Evolutionary conservation across 768 basidiomycete species (phyloP).

Genomic region (Lanmaoa pseudosensibilis): DNA sequence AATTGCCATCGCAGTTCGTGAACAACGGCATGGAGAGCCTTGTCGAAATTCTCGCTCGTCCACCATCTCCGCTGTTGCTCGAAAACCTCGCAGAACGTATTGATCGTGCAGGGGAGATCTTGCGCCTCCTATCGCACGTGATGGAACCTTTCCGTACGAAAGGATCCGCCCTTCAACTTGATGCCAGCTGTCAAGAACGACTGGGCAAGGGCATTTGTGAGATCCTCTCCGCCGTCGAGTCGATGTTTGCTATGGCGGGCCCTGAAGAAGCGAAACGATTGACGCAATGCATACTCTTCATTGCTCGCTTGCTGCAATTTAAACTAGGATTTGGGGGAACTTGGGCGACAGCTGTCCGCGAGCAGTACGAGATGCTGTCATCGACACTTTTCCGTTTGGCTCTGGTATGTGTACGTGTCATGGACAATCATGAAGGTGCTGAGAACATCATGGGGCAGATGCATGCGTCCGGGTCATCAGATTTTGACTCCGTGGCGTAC

Average conservation of each 20-base stretch:
- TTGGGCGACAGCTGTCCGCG: slow-evolving; percentile 56
- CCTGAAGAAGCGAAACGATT: slow-evolving; percentile 27
- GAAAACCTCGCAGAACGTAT: slow-evolving; percentile 41
- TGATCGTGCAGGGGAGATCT: slow-evolving; percentile 60
- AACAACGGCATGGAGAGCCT: slow-evolving; percentile 72
- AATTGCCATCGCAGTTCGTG: slow-evolving; percentile 51
- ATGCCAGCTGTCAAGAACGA: slow-evolving; percentile 49
- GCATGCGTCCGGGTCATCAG: slow-evolving; percentile 49
- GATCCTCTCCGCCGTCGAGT: slow-evolving; percentile 45
- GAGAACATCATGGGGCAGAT: slow-evolving; percentile 38
- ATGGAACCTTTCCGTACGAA: slow-evolving; percentile 60
- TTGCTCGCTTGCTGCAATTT: slow-evolving; percentile 72
- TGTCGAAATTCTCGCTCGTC: slow-evolving; percentile 49
- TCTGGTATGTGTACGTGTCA: slow-evolving; percentile 42
- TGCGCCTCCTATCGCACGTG: slow-evolving; percentile 68
- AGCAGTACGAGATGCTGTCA: slow-evolving; percentile 44
- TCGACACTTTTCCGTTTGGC: slow-evolving; percentile 47
- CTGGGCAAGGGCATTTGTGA: slow-evolving; percentile 51
- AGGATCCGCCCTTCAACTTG: slow-evolving; percentile 50
- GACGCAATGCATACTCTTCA: slow-evolving; percentile 50
- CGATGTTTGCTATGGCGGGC: slow-evolving; percentile 29
- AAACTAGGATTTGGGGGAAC: slow-evolving; percentile 60
- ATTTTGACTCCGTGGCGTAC: slow-evolving; percentile 57
- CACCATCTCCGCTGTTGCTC: slow-evolving; percentile 26
- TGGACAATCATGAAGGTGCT: slow-evolving; percentile 5